Evolutionary conservation across 73 alveolate genomes (phyloP).

Genomic region (Durusdinium trenchii): DNA sequence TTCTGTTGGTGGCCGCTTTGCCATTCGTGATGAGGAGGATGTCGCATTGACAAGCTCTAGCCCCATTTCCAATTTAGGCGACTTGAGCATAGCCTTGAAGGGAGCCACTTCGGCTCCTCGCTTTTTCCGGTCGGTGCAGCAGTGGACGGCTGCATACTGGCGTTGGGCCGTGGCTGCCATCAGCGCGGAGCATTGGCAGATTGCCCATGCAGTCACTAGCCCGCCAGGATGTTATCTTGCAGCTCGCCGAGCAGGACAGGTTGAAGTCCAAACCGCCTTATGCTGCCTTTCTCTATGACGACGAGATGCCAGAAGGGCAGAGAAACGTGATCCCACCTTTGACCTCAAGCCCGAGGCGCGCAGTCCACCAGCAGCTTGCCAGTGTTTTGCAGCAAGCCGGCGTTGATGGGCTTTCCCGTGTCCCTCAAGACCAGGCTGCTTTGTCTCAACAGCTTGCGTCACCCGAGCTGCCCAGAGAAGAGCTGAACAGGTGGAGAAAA

Average conservation of each 20-base stretch:
- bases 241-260: constrained; percentile 48
- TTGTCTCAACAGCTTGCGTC: too few species aligned
- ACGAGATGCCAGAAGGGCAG: constrained; percentile 36
- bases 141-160: constrained; percentile 58
- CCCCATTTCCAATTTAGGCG: constrained; percentile 33
- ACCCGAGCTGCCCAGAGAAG: too few species aligned
- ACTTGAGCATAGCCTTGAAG: constrained; percentile 20
- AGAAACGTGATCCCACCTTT: constrained; percentile 17
- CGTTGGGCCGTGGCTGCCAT: constrained; percentile 51
- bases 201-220: constrained; percentile 17
- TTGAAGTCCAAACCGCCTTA: background rate
- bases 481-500: too few species aligned
- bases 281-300: constrained; percentile 40
- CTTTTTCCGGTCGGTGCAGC: constrained; percentile 43
- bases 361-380: too few species aligned
- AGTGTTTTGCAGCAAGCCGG: too few species aligned
- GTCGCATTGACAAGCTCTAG: constrained; percentile 24
- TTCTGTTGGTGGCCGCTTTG: constrained; percentile 49
- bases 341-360: too few species aligned
- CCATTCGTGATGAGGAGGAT: constrained; percentile 28
- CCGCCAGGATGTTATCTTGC: constrained; percentile 28
- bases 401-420: too few species aligned
- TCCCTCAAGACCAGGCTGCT: too few species aligned
- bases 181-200: constrained; percentile 26
- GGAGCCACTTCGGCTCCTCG: constrained; percentile 43